Evolutionary conservation across 805 yeast species (phyloP), one percentile per base, ranked within the genome.

Genomic region (Pichia membranifaciens): DNA sequence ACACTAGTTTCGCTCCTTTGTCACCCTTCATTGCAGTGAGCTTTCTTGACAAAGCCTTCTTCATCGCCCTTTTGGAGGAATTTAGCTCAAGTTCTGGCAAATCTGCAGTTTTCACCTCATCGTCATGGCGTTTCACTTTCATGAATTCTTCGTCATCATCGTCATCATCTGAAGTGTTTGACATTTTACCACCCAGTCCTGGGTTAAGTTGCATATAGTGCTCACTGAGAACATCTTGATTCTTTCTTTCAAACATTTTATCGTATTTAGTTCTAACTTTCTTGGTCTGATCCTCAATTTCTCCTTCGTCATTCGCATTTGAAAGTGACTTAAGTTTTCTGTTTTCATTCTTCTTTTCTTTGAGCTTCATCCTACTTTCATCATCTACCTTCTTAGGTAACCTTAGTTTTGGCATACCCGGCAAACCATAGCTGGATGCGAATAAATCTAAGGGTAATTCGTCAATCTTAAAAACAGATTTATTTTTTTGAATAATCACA

Each of bases 351-450:
- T 91, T 91, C 69, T 78, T 68, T 55, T 81, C 88, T 59, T 87
- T 87, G 22, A 74, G 69, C 53, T 67, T 70, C 45, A 65, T 63
- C 31, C 73, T 58, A 21, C 71, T 66, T 33, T 55, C 65, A 38
- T 67, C 69, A 1, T 57, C 43, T 3, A 56, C 71, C 32, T 53
- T 52, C 18, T 76, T 76, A 54, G 72, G 68, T 48, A 91, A 75
- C 62, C 87, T 89, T 57, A 93, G 84, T 57, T 86, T 83, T 38
- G 99, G 99, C 3, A 96, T 96, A 46, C 97, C 96, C 1, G 98
- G 96, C 38, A 93, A 74, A 9, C 99, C 99, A 41, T 90, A 66
- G 4, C 96, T 85, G 50, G 78, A 78, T 5, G 99, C 98, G 65
- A 72, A 89, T 47, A 78, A 86, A 53, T 91, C 96, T 2, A 83